Conservation (phyloP, 2,329 filamentous ascomycete species). For the Zymoseptoria pseudotritici region DNA sequence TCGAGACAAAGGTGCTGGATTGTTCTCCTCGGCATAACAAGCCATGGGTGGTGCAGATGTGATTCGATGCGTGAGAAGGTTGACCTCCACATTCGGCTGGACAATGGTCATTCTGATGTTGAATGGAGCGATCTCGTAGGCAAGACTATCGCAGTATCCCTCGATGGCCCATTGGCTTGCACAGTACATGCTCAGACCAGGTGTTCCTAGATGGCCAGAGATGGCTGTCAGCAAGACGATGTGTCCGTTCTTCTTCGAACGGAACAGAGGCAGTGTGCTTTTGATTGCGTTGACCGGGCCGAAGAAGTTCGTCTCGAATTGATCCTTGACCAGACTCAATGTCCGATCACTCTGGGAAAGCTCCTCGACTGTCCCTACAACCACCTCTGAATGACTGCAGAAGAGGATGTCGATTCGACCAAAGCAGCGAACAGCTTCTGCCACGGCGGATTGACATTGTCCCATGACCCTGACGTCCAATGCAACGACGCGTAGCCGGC, state of each 20-base stretch:
- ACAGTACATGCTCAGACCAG: slow-evolving; percentile 83
- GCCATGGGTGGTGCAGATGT: slow-evolving; percentile 72
- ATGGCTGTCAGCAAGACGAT: slow-evolving; percentile 85
- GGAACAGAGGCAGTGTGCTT: slow-evolving; percentile 70
- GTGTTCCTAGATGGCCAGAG: slow-evolving; percentile 86
- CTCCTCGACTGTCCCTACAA: slow-evolving; percentile 88
- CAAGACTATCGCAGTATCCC: slow-evolving; percentile 87
- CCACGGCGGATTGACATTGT: slow-evolving; percentile 77
- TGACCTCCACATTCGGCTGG: slow-evolving; percentile 89
- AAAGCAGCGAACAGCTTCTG: slow-evolving; percentile 77
- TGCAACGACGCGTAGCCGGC: slow-evolving; percentile 59
- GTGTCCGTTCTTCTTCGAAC: slow-evolving; percentile 75
- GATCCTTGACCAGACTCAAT: slow-evolving; percentile 72
- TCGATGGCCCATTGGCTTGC: slow-evolving; percentile 92
- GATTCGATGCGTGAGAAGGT: slow-evolving; percentile 78
- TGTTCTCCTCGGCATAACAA: slow-evolving; percentile 60
- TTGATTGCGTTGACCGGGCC: slow-evolving; percentile 95
- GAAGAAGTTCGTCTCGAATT: slow-evolving; percentile 94
- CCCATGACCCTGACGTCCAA: slow-evolving; percentile 54
- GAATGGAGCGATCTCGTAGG: slow-evolving; percentile 92
- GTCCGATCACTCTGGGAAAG: slow-evolving; percentile 65
- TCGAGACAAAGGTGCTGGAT: slow-evolving; percentile 71
- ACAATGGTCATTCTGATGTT: slow-evolving; percentile 95
- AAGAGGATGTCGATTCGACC: slow-evolving; percentile 83
- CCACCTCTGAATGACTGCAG: slow-evolving; percentile 81